These are phyloP conservation scores for Veloboletus limbatus DNA, from an alignment of 1,284 basidiomycete genomes.

Conservation along the genomic window DNA sequence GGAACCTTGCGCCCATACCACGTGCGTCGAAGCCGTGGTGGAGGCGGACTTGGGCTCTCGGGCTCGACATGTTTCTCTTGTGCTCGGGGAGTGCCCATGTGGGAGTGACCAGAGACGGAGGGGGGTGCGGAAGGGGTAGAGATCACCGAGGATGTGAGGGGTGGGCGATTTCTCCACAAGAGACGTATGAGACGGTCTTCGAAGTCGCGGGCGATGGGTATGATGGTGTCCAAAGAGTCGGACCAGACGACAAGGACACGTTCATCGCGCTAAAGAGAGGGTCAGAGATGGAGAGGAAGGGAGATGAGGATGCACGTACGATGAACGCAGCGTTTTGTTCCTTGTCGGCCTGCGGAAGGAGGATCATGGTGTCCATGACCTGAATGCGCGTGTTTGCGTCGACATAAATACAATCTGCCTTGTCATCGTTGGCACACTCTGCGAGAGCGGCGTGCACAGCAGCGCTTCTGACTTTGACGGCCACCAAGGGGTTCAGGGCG, in stretches of 20 bases:
- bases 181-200: constrained; percentile 79
- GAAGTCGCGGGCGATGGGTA: constrained; percentile 69
- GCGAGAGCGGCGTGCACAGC: constrained; percentile 77
- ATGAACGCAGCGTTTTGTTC: constrained; percentile 85
- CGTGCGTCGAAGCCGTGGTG: constrained; percentile 29
- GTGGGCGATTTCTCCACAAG: constrained; percentile 56
- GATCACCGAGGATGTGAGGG: constrained; percentile 13
- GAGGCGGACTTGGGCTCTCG: constrained; percentile 9
- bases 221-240: constrained; percentile 68
- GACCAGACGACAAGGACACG: constrained; percentile 77
- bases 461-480: constrained; percentile 76
- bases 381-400: constrained; percentile 72
- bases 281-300: neutral
- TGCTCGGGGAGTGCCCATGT: constrained; percentile 4
- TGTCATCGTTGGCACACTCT: constrained; percentile 44
- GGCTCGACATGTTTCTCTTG: constrained; percentile 21
- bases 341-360: constrained; percentile 74
- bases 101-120: constrained; percentile 32
- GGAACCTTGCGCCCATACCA: constrained; percentile 34
- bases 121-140: constrained; percentile 20
- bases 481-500: constrained; percentile 75
- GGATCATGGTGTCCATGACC: constrained; percentile 63
- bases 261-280: constrained; percentile 60
- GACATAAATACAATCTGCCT: constrained; percentile 53
- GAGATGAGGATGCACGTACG: constrained; percentile 40